Percentiles rank a stretch among this genome's conserved stretches.
phyloP scores from a whole-genome alignment of 169 alveolate species.

The Cryptosporidium sp. region DNA sequence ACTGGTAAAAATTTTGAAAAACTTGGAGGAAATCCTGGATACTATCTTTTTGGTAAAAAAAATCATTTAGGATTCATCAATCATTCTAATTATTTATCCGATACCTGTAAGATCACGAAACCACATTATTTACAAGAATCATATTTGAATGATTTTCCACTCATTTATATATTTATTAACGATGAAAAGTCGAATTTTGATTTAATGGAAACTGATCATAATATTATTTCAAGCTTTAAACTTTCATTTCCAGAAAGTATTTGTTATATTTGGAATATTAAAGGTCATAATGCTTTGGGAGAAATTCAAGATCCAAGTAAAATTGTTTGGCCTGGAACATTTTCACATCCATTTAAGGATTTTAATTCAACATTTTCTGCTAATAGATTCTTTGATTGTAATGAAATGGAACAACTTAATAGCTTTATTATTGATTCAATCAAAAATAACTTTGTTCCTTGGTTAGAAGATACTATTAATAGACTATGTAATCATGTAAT shows the following conservation, averaged over 20 bases:
- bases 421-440: slow-evolving; percentile 56
- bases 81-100: neutral
- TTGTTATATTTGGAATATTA: slow-evolving; percentile 64
- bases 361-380: neutral
- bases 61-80: neutral
- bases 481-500: slow-evolving; percentile 44
- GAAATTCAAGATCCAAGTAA: neutral
- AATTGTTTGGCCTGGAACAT: slow-evolving; percentile 44
- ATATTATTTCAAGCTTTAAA: slow-evolving; percentile 58
- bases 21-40: slow-evolving; percentile 60
- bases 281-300: neutral
- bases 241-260: slow-evolving; percentile 58
- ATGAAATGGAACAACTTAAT: slow-evolving; percentile 55
- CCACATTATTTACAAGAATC: slow-evolving; percentile 72
- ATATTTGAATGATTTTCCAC: slow-evolving; percentile 51
- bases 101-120: slow-evolving; percentile 1
- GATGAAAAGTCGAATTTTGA: slow-evolving; percentile 29
- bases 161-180: slow-evolving; percentile 52
- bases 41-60: slow-evolving; percentile 38
- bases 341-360: slow-evolving; percentile 47
- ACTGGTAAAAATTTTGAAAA: slow-evolving; percentile 51
- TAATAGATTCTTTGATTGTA: slow-evolving; percentile 20
- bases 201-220: slow-evolving; percentile 31
- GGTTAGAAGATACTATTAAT: slow-evolving; percentile 64
- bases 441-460: slow-evolving; percentile 44